Evolutionary conservation across 2,329 filamentous ascomycete genomes (phyloP), one percentile per base, ranked within the genome.

Genomic region (Periconia digitata): DNA sequence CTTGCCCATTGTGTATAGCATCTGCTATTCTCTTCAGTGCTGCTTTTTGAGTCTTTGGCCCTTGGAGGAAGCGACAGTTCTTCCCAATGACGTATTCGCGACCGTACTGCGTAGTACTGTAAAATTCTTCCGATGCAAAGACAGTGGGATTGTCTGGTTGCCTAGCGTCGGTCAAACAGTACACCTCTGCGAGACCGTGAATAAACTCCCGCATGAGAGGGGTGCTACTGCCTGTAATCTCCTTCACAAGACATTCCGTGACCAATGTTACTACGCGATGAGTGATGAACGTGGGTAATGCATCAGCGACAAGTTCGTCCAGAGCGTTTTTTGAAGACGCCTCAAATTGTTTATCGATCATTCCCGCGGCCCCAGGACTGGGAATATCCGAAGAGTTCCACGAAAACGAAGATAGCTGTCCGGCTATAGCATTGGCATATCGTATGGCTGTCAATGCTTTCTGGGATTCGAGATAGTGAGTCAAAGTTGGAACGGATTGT

Each of bases 21-120:
- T 85, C 80, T 20, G 80, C 75, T 13, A 91, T 74, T 43, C 87
- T 76, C 43, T 76, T 71, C 0, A 87, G 76, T 37, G 85, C 85
- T 48, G 80, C 76, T 0, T 74, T 76, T 51, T 85, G 84, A 6
- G 87, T 89, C 58, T 80, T 82, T 0, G 86, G 86, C 0, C 88
- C 87, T 65, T 90, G 87, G 1, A 91, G 77, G 59, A 90, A 90
- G 8, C 87, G 82, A 59, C 87, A 90, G 55, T 90, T 90, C 21
- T 85, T 81, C 0, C 87, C 87, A n/a, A 90, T 79, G 2, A 83
- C 80, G 62, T 90, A 88, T 41, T 79, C 79, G 73, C 85, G 81
- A 2, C 85, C 85, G 60, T 90, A 90, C 56, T 89, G 85, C 0
- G 85, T 89, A 6, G 84, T 86, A 36, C 80, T 77, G 56, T 87